Conservation (phyloP, 2,329 filamentous ascomycete species). For the Purpureocillium takamizusanense region DNA sequence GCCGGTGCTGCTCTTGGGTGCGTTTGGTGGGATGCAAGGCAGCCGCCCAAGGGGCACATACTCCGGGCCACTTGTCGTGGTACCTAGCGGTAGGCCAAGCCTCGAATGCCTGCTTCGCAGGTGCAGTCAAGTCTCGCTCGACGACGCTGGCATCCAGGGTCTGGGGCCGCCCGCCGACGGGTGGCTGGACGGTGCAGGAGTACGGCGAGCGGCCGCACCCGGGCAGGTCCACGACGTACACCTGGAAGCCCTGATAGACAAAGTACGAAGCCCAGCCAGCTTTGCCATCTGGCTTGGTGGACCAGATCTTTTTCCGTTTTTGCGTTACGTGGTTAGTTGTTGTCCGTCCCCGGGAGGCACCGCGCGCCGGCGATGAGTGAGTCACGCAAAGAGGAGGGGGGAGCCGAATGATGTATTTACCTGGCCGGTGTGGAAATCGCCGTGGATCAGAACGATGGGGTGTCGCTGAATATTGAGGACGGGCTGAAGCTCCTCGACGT, state of each 20-base stretch:
- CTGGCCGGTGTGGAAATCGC: constrained; percentile 24
- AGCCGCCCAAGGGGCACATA: constrained; percentile 3
- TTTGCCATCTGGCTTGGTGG: constrained; percentile 36
- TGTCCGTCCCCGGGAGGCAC: no score
- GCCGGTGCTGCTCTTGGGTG: background rate
- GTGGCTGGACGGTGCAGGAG: constrained; percentile 10
- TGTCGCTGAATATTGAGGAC: constrained; percentile 5
- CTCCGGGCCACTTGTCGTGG: constrained; percentile 32
- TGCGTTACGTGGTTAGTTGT: no score
- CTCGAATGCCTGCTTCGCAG: constrained; percentile 7
- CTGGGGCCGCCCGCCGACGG: constrained; percentile 9
- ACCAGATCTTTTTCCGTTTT: constrained; percentile 22
- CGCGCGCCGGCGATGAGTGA: no score
- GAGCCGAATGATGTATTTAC: constrained; percentile 8
- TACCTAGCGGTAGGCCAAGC: constrained; percentile 15
- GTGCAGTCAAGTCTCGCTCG: constrained; percentile 23
- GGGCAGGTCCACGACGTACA: constrained; percentile 35
- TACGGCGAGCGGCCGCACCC: constrained; percentile 26
- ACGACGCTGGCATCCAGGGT: constrained; percentile 12
- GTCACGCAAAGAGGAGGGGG: no score
- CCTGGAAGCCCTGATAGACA: constrained; percentile 26
- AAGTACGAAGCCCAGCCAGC: constrained; percentile 38
- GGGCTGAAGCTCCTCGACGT: constrained; percentile 24
- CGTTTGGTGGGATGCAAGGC: no score
- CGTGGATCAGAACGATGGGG: constrained; percentile 25